phyloP scores from a whole-genome alignment of 306 rosid species.

The Geum urbanum region DNA sequence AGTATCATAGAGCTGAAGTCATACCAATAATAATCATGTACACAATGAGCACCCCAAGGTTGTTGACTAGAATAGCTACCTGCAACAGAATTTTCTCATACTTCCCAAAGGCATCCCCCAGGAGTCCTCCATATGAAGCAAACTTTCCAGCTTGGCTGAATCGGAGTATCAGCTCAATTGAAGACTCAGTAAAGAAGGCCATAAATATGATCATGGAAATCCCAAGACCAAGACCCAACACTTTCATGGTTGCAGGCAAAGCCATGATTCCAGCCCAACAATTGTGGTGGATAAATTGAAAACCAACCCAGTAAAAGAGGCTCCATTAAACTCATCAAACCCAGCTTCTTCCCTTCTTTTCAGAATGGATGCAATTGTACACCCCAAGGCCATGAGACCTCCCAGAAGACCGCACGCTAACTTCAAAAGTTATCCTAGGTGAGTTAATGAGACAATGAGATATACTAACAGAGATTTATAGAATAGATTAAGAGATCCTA shows the following conservation, averaged over 20 bases:
- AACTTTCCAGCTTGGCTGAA: conserved; percentile 61
- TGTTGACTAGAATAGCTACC: conserved; percentile 55
- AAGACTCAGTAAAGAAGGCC: conserved; percentile 66
- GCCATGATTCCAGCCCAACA: conserved; percentile 91
- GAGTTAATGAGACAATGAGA: too few species aligned
- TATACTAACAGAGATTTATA: too few species aligned
- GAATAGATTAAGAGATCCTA: too few species aligned
- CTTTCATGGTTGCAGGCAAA: conserved; percentile 76
- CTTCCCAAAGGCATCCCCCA: conserved; percentile 69
- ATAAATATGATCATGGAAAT: conserved; percentile 52
- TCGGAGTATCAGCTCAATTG: conserved; percentile 64
- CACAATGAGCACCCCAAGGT: conserved; percentile 63
- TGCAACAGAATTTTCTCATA: conserved; percentile 62
- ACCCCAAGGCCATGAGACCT: too few species aligned
- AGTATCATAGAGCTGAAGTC: neutral
- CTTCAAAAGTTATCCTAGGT: too few species aligned
- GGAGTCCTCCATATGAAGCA: conserved; percentile 61
- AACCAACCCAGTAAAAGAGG: conserved; percentile 82
- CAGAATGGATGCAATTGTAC: too few species aligned
- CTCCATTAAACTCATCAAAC: conserved; percentile 72
- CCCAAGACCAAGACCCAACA: conserved; percentile 76
- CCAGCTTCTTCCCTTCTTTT: conserved; percentile 30
- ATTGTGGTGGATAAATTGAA: conserved; percentile 80
- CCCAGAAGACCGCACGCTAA: too few species aligned
- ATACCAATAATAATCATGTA: conserved; percentile 89